Evolutionary conservation across 2,329 filamentous ascomycete species (phyloP).

Genomic region (Colletotrichum endophyticum): DNA sequence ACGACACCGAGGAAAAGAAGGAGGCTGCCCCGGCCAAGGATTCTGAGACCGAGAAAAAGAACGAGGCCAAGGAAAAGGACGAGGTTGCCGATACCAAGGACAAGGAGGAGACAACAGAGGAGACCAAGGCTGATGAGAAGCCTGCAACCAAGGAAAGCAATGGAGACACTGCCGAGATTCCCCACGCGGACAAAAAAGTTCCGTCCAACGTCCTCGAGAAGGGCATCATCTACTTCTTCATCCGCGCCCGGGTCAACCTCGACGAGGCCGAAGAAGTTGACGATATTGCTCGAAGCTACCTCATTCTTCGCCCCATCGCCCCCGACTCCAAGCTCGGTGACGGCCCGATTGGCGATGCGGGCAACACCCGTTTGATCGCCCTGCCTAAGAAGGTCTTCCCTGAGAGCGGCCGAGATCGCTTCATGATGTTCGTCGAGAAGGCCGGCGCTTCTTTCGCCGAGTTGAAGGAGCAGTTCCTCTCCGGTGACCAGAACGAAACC

Average conservation of each 20-base stretch:
- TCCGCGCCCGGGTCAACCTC: conserved; percentile 76
- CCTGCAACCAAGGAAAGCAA: background rate
- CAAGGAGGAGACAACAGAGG: background rate
- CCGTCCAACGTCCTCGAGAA: conserved; percentile 74
- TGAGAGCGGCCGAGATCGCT: conserved; percentile 68
- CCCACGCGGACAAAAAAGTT: conserved; percentile 11
- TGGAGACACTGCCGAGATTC: conserved; percentile 7
- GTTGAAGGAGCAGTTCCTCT: conserved; percentile 75
- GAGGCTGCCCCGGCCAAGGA: background rate
- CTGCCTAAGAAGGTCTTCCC: conserved; percentile 88
- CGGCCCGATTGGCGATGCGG: conserved; percentile 50
- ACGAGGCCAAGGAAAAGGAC: background rate
- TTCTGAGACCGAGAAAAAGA: background rate
- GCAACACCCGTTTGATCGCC: conserved; percentile 74
- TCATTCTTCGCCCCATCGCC: conserved; percentile 77
- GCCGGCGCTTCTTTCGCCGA: conserved; percentile 66
- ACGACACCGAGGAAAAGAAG: background rate
- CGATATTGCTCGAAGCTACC: conserved; percentile 80
- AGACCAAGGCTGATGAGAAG: background rate
- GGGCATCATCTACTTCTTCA: conserved; percentile 91
- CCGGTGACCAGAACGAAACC: conserved; percentile 72
- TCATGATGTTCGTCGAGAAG: conserved; percentile 86
- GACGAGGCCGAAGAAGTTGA: conserved; percentile 71
- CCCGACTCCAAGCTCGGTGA: conserved; percentile 70
- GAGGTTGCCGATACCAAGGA: background rate